These are phyloP conservation scores for Gentiana macrophylla DNA, from an alignment of 257 asterid genomes.

Conservation along the genomic window DNA sequence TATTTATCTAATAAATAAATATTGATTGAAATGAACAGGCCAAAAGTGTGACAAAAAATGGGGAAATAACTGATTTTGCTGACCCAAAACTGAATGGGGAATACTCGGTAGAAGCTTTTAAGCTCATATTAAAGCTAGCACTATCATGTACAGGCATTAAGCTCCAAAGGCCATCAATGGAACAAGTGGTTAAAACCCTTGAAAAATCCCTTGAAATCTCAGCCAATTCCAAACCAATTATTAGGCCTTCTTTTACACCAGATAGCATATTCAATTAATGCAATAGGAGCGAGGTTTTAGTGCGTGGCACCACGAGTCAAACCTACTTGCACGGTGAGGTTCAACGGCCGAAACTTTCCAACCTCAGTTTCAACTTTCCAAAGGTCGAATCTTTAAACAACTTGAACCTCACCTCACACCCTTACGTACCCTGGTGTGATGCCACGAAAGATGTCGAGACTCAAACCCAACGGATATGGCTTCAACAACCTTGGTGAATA, in stretches of 20 bases:
- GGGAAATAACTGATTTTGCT: slow-evolving; percentile 48
- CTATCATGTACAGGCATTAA: slow-evolving; percentile 49
- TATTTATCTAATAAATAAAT: not conserved
- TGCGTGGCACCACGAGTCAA: too few relatives aligned
- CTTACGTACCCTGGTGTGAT: too few relatives aligned
- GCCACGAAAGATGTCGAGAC: too few relatives aligned
- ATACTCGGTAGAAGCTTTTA: slow-evolving; percentile 46
- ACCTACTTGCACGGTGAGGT: too few relatives aligned
- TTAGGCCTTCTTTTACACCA: slow-evolving; percentile 10
- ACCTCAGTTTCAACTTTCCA: too few relatives aligned
- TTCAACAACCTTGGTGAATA: too few relatives aligned
- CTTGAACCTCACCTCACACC: too few relatives aligned
- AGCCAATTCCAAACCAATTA: slow-evolving; percentile 11
- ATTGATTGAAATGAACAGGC: slow-evolving; percentile 36
- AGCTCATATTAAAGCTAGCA: slow-evolving; percentile 39
- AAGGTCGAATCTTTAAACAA: too few relatives aligned
- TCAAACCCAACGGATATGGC: too few relatives aligned
- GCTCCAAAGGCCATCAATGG: slow-evolving; percentile 68
- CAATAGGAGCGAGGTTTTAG: too few relatives aligned
- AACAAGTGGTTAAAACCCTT: slow-evolving; percentile 33
- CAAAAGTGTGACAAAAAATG: slow-evolving; percentile 36
- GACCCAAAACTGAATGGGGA: slow-evolving; percentile 56
- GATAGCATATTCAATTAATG: not conserved
- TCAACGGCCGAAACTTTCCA: too few relatives aligned
- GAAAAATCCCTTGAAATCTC: slow-evolving; percentile 46